Evolutionary conservation across 768 basidiomycete species (phyloP).

Genomic region (Panaeolus cyanescens): DNA sequence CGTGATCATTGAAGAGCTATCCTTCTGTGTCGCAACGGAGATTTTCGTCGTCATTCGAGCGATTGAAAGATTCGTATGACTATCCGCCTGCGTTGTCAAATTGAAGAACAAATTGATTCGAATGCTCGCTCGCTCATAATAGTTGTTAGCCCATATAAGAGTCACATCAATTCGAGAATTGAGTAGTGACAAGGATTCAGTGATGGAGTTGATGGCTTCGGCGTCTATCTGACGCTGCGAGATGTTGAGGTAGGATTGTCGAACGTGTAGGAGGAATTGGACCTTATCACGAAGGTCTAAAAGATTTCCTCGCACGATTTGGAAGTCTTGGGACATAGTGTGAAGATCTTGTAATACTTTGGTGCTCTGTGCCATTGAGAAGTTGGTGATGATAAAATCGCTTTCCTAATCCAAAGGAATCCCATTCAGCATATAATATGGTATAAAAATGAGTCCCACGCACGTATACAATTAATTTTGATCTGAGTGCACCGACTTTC

Average conservation of each 20-base stretch:
- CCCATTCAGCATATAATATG: background rate
- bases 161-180: background rate
- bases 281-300: background rate
- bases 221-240: background rate
- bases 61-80: conserved; percentile 7
- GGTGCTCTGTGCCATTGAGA: background rate
- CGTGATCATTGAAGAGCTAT: conserved; percentile 13
- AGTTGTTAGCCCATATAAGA: background rate
- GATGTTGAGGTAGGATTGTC: background rate
- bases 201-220: background rate
- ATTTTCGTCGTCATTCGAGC: conserved; percentile 10
- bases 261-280: background rate
- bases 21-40: conserved; percentile 6
- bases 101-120: conserved; percentile 10
- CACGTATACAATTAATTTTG: background rate
- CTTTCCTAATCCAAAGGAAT: background rate
- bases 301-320: background rate
- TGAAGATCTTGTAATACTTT: conserved; percentile 3
- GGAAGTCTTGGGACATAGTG: background rate
- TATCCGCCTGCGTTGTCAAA: conserved; percentile 7
- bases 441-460: background rate
- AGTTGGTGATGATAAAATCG: background rate
- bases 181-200: conserved; percentile 1
- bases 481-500: background rate
- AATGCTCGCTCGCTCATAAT: conserved; percentile 1